Conservation (phyloP, 139 green algal genomes). For the Chlamydomonas schloesseri region DNA sequence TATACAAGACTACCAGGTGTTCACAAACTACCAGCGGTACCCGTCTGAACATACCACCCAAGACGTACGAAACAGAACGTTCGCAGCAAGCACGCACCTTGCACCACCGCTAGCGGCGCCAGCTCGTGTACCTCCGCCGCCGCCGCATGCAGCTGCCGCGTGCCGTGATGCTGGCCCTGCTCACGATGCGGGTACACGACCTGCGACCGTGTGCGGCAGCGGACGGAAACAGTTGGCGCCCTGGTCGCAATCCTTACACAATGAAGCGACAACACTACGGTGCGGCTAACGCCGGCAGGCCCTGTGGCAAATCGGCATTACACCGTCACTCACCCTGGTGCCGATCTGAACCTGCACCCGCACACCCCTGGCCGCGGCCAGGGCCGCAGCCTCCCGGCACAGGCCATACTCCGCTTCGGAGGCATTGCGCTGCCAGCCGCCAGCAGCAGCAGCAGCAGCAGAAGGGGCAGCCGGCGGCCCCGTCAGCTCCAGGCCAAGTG, state of each 20-base stretch:
- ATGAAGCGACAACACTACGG: too few species aligned
- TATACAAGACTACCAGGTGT: neutral
- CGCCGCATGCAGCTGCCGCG: too few species aligned
- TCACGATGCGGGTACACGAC: slow-evolving; percentile 6
- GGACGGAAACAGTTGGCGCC: too few species aligned
- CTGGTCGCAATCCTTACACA: too few species aligned
- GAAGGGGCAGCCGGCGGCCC: too few species aligned
- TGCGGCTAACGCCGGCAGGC: too few species aligned
- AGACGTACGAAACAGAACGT: neutral
- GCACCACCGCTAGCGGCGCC: neutral
- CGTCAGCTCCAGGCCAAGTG: too few species aligned
- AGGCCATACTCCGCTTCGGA: neutral
- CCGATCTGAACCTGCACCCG: neutral
- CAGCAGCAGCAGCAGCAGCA: too few species aligned
- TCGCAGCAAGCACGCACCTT: neutral
- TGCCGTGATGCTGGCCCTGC: neutral
- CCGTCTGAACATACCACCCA: neutral
- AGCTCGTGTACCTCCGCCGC: neutral
- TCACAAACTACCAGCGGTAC: neutral
- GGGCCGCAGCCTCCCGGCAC: too few species aligned
- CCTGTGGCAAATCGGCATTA: too few species aligned
- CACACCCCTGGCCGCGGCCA: neutral
- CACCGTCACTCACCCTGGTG: neutral
- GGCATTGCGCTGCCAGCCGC: neutral
- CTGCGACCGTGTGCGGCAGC: neutral